These are phyloP conservation scores for Castanea mollissima DNA, from an alignment of 306 rosid genomes.

Conservation along the genomic window DNA sequence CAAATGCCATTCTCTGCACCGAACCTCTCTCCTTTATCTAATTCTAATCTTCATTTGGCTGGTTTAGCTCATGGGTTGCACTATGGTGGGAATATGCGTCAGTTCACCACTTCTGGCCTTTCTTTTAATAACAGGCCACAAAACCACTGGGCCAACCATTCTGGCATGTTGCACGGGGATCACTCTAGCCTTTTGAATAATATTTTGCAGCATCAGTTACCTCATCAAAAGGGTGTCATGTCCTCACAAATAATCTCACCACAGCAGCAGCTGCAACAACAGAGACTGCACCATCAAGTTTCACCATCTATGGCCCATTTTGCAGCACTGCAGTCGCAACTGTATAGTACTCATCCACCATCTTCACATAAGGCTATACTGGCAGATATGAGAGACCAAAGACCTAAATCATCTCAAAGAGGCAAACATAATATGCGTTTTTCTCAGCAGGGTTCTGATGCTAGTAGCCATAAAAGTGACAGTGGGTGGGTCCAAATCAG, in stretches of 20 bases:
- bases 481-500: slow-evolving; percentile 45
- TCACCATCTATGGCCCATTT: slow-evolving; percentile 48
- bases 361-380: slow-evolving; percentile 32
- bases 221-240: slow-evolving; percentile 51
- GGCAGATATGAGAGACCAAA: slow-evolving; percentile 40
- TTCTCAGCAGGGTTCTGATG: slow-evolving; percentile 44
- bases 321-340: slow-evolving; percentile 43
- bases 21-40: slow-evolving; percentile 47
- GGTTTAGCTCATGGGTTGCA: slow-evolving; percentile 44
- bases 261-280: slow-evolving; percentile 49
- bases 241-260: slow-evolving; percentile 37
- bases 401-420: slow-evolving; percentile 46
- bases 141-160: slow-evolving; percentile 42
- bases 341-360: slow-evolving; percentile 38
- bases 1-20: slow-evolving; percentile 47
- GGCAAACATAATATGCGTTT: slow-evolving; percentile 44
- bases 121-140: slow-evolving; percentile 42
- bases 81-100: slow-evolving; percentile 43
- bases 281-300: slow-evolving; percentile 43
- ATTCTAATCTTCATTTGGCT: slow-evolving; percentile 43
- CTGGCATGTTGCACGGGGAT: slow-evolving; percentile 53
- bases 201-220: slow-evolving; percentile 81
- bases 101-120: slow-evolving; percentile 39
- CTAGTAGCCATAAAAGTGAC: slow-evolving; percentile 53
- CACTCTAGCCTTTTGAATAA: slow-evolving; percentile 54